A percentile compares a stretch with the other conserved stretches of the same genome.
Conservation (phyloP, 73 alveolate species). For the Symbiodinium pilosum region DNA sequence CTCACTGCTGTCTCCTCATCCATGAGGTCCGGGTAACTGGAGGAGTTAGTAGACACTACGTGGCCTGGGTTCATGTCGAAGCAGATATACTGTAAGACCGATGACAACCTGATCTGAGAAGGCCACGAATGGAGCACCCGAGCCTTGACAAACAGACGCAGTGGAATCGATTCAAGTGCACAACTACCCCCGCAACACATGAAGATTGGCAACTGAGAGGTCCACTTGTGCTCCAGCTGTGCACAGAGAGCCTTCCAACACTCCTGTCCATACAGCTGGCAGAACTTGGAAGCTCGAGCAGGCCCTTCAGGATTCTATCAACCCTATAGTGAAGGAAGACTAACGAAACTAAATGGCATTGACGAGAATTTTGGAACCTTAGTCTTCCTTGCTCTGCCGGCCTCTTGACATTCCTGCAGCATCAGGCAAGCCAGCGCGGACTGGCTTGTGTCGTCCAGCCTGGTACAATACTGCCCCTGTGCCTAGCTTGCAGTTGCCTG, state of each 20-base stretch:
- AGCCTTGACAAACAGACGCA: not conserved
- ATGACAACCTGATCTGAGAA: not conserved
- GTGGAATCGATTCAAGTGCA: no score
- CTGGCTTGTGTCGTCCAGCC: constrained; percentile 42
- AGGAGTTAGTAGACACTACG: not conserved
- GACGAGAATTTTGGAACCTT: no score
- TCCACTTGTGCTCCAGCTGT: constrained; percentile 48
- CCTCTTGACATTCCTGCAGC: constrained; percentile 73
- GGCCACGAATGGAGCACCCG: constrained; percentile 57
- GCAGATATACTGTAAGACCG: not conserved
- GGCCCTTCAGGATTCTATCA: not conserved
- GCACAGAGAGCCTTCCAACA: constrained; percentile 57
- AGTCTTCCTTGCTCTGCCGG: no score
- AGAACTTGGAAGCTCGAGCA: not conserved
- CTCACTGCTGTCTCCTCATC: not conserved
- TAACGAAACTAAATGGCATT: no score
- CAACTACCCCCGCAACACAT: no score
- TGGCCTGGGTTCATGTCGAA: not conserved
- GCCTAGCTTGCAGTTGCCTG: no score
- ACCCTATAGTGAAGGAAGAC: no score
- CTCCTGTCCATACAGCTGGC: constrained; percentile 6
- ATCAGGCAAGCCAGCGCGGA: constrained; percentile 59
- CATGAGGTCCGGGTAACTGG: constrained; percentile 4
- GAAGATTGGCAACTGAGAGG: not conserved
- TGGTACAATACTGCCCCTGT: no score